Evolutionary conservation across 306 rosid species (phyloP), one percentile per base, ranked within the genome.

Genomic region (Vigna trinervia): DNA sequence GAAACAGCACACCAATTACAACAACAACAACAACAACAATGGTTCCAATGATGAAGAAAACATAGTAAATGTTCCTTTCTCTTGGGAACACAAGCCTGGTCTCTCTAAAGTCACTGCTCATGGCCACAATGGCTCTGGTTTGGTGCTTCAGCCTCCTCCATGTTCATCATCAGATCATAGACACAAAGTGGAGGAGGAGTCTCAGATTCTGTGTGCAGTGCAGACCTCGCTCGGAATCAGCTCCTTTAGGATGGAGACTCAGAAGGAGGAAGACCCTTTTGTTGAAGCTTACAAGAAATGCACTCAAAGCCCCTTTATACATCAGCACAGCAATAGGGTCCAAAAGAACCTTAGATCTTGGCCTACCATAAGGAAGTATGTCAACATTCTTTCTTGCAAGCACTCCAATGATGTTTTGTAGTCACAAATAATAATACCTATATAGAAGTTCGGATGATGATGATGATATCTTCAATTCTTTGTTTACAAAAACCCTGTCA

Each of bases 31-130:
- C 19, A 23, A 7, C 43, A 72, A 19, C 56, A 43, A 23, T 67
- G 19, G n/a, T 32, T 10, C 19, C 26, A 34, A 78, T 57, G 77
- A 83, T 7, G 65, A 74, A 45, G 73, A 20, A 38, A 48, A 10
- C 13, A 17, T 61, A 3, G 68, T 61, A 19, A 83, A 76, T 12
- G 84, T 87, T 5, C 91, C 94, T 12, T 89, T 89, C 83, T 82
- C 91, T 28, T 88, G 94, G 92, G 91, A 88, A 83, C 58, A 66
- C 80, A 72, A 83, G 39, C 89, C 92, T 0, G 90, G 96, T 23
- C 66, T 86, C 65, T 72, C 89, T 75, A 89, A 87, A 77, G 30
- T 47, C 23, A 51, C 3, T 4, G 36, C 60, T 54, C 60, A 48
- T 66, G 71, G 51, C 32, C 52, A 65, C 2, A 43, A 59, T 20